Conservation (phyloP, 2,329 filamentous ascomycete species). For the Cytospora piceae region DNA sequence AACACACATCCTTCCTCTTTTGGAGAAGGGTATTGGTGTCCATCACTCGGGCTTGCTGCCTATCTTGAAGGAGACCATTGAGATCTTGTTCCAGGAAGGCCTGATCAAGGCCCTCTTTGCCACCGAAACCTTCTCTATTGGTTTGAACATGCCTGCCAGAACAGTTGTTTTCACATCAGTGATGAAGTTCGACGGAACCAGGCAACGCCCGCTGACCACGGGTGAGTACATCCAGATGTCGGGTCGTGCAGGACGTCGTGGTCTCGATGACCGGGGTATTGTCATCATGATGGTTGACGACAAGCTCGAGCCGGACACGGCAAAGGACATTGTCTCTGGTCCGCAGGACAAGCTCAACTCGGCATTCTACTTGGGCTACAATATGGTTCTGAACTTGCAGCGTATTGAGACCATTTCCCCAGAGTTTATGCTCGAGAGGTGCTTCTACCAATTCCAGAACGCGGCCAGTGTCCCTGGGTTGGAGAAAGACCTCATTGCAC, state of each 20-base stretch:
- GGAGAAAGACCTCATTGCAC: constrained; percentile 78
- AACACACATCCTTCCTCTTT: constrained; percentile 81
- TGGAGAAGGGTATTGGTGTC: constrained; percentile 91
- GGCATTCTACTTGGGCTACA: constrained; percentile 96
- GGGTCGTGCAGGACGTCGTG: constrained; percentile 92
- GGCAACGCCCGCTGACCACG: constrained; percentile 81
- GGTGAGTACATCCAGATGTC: constrained; percentile 99
- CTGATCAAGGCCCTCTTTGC: constrained; percentile 97
- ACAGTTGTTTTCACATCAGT: constrained; percentile 99
- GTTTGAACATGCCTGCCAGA: constrained; percentile 98
- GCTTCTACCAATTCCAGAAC: constrained; percentile 98
- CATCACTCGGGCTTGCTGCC: constrained; percentile 95
- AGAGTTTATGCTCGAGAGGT: constrained; percentile 97
- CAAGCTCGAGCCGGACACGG: constrained; percentile 92
- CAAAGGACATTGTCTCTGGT: constrained; percentile 92
- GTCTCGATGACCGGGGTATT: constrained; percentile 95
- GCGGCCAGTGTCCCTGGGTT: constrained; percentile 81
- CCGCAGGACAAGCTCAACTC: constrained; percentile 98
- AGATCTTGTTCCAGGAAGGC: constrained; percentile 98
- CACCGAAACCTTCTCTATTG: constrained; percentile 98
- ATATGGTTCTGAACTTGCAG: constrained; percentile 97
- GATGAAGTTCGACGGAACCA: constrained; percentile 88
- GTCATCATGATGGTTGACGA: constrained; percentile 99
- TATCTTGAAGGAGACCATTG: constrained; percentile 97
- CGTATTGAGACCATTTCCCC: constrained; percentile 99